Evolutionary conservation across 116 monocot species (phyloP).

Genomic region (Phalaenopsis hybrid): DNA sequence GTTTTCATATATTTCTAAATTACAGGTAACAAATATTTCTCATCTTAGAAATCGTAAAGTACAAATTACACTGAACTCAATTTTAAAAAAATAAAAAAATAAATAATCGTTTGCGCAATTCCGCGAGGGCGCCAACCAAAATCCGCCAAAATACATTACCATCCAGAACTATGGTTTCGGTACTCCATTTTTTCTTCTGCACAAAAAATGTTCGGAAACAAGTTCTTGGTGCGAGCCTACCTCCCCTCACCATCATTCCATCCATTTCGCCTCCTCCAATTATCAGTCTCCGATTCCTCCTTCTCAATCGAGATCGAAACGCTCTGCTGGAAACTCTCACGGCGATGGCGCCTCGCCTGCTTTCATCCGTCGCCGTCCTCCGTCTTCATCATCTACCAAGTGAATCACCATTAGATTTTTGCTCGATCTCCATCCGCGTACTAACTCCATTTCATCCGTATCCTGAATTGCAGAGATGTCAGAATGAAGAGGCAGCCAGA

Average conservation of each 20-base stretch:
- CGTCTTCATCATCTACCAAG: conserved; percentile 51
- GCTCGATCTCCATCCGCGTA: not conserved
- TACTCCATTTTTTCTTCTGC: not conserved
- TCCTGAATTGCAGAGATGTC: conserved; percentile 35
- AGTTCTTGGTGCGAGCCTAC: conserved; percentile 34
- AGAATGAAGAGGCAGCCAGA: conserved; percentile 27
- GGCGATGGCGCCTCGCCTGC: conserved; percentile 40
- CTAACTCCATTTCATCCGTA: not conserved
- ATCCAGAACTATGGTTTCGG: too few relatives aligned
- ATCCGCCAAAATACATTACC: too few relatives aligned
- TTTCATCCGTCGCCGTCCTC: conserved; percentile 29
- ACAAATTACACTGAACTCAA: too few relatives aligned
- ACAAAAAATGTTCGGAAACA: conserved; percentile 49
- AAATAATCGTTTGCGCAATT: too few relatives aligned
- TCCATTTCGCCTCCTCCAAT: conserved; percentile 21
- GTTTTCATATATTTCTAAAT: too few relatives aligned
- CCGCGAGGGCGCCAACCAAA: too few relatives aligned
- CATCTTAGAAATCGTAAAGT: too few relatives aligned
- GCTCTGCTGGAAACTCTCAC: conserved; percentile 68
- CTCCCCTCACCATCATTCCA: conserved; percentile 5
- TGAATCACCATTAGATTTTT: not conserved
- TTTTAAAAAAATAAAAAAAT: too few relatives aligned
- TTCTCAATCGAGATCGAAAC: conserved; percentile 30
- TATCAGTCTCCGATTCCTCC: conserved; percentile 14
- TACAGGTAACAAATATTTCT: conserved; percentile 20